Evolutionary conservation across 2,329 filamentous ascomycete genomes (phyloP).

Genomic region (Ceratocystis huliohia): DNA sequence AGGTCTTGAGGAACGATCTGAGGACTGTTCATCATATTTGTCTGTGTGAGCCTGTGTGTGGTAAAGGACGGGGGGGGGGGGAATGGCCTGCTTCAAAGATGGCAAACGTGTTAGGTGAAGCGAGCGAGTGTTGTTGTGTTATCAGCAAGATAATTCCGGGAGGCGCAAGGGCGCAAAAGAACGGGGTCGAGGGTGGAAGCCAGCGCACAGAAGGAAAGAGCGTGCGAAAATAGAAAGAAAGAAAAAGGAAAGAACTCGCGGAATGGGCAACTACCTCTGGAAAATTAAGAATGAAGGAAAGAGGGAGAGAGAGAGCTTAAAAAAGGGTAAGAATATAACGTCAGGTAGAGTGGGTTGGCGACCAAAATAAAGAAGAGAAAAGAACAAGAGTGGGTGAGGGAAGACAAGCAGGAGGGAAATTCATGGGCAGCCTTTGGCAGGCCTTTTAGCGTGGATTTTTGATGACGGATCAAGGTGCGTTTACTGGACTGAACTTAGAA

Average conservation of each 20-base stretch:
- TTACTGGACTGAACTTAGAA: constrained; percentile 5
- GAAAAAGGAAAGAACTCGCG: neutral
- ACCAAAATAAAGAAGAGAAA: neutral
- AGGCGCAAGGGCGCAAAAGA: constrained; percentile 2
- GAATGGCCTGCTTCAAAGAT: neutral
- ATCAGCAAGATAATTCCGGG: neutral
- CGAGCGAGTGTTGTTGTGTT: neutral
- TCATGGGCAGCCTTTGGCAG: neutral
- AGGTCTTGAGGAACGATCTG: constrained; percentile 13
- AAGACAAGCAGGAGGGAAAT: constrained; percentile 4
- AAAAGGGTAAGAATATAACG: neutral
- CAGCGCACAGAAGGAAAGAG: constrained; percentile 6
- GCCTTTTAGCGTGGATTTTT: constrained; percentile 7
- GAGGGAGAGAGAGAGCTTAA: neutral
- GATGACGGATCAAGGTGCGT: constrained; percentile 8
- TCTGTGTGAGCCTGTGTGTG: neutral
- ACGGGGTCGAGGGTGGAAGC: neutral
- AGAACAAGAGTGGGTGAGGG: neutral
- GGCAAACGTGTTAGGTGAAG: neutral
- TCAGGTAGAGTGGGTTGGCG: neutral
- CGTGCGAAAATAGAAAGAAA: neutral
- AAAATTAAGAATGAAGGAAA: neutral
- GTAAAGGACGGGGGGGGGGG: neutral
- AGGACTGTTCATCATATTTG: neutral
- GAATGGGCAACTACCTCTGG: neutral